Conservation (phyloP, 2,329 filamentous ascomycete genomes). For the Mycosphaerella arachidis region DNA sequence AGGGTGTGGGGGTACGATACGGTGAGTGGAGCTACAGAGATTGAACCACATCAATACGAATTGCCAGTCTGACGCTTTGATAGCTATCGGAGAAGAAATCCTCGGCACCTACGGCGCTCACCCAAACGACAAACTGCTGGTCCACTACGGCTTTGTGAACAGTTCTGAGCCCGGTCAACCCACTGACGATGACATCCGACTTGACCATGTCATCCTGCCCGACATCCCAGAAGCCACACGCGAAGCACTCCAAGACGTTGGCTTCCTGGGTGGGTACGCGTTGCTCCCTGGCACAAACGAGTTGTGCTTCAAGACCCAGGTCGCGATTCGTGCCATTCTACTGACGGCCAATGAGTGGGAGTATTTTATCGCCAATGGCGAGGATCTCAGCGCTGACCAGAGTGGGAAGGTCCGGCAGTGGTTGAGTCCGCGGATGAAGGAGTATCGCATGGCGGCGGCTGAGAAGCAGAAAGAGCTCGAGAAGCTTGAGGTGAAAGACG, state of each 20-base stretch:
- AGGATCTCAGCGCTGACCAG: conserved; percentile 30
- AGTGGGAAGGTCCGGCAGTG: conserved; percentile 23
- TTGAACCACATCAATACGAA: no score
- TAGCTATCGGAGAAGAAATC: conserved; percentile 47
- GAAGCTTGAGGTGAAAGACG: not conserved
- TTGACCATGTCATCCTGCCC: conserved; percentile 42
- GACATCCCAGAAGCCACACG: conserved; percentile 31
- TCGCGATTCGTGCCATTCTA: conserved; percentile 36
- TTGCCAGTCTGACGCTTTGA: not conserved
- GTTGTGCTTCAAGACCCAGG: conserved; percentile 44
- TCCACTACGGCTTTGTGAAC: conserved; percentile 57
- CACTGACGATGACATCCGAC: conserved; percentile 37
- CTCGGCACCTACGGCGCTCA: conserved; percentile 67
- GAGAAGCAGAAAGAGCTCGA: conserved; percentile 17
- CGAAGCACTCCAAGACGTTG: conserved; percentile 38
- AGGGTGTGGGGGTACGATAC: not conserved
- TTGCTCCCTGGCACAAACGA: conserved; percentile 28
- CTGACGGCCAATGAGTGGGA: conserved; percentile 36
- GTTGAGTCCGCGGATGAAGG: conserved; percentile 20
- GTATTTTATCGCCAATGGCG: conserved; percentile 35
- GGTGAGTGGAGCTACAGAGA: not conserved
- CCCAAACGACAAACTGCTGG: conserved; percentile 66
- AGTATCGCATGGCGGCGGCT: conserved; percentile 20
- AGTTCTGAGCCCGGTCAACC: conserved; percentile 1
- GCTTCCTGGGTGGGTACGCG: conserved; percentile 39